These are phyloP conservation scores for Niebla homalea DNA, from an alignment of 495 filamentous ascomycete genomes.

Conservation along the genomic window DNA sequence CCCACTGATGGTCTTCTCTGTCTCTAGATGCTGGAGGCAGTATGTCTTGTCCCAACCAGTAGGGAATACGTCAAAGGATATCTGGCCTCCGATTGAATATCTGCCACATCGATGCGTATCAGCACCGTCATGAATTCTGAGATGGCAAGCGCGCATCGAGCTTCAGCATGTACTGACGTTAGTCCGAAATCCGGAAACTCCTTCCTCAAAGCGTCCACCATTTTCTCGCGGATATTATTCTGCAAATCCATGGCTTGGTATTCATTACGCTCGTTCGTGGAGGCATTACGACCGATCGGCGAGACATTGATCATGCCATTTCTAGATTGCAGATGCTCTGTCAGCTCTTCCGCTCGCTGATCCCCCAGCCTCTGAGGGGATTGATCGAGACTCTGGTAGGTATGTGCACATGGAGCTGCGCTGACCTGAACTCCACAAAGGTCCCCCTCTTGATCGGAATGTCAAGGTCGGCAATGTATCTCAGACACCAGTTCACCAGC, in stretches of 20 bases:
- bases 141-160: neutral
- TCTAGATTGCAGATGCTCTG: constrained; percentile 8
- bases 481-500: constrained; percentile 72
- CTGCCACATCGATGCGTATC: constrained; percentile 27
- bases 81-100: constrained; percentile 88
- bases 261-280: constrained; percentile 59
- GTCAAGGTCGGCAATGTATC: constrained; percentile 80
- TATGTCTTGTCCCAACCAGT: constrained; percentile 98
- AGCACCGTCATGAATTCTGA: neutral
- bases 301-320: constrained; percentile 96
- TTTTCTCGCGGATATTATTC: constrained; percentile 54
- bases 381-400: neutral
- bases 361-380: neutral
- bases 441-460: constrained; percentile 82
- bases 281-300: constrained; percentile 86
- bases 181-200: constrained; percentile 72
- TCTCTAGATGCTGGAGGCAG: constrained; percentile 75
- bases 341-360: neutral
- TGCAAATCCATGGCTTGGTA: constrained; percentile 67
- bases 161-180: constrained; percentile 44
- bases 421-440: constrained; percentile 86
- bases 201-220: constrained; percentile 64
- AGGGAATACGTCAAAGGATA: constrained; percentile 97
- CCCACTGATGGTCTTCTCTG: constrained; percentile 54
- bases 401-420: too few relatives aligned